Conservation (phyloP, 1,284 basidiomycete species). For the Fomitiporia mediterranea region DNA sequence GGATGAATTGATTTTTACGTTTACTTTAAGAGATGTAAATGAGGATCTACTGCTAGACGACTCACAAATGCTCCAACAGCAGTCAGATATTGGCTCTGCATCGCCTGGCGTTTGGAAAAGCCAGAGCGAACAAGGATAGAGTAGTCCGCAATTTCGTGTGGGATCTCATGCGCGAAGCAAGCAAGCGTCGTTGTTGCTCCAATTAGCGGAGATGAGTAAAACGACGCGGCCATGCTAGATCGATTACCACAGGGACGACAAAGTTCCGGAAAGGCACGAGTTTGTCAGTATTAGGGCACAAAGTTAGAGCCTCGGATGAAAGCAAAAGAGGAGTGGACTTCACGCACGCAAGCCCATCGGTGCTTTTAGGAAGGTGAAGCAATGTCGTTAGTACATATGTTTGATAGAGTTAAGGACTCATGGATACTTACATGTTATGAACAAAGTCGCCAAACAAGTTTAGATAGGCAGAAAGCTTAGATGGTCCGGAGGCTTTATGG, state of each 20-base stretch:
- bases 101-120: constrained; percentile 84
- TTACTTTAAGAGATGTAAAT: no score
- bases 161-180: constrained; percentile 89
- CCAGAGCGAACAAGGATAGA: constrained; percentile 85
- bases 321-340: neutral
- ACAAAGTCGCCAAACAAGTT: constrained; percentile 90
- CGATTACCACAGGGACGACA: neutral
- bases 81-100: constrained; percentile 87
- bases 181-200: constrained; percentile 88
- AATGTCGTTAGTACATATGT: neutral
- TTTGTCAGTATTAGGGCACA: no score
- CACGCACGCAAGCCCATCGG: constrained; percentile 79
- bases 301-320: neutral
- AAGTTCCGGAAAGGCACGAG: no score
- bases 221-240: constrained; percentile 80
- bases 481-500: constrained; percentile 41
- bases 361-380: constrained; percentile 39
- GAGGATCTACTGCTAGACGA: neutral
- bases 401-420: constrained; percentile 8
- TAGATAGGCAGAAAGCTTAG: constrained; percentile 82
- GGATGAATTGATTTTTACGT: no score
- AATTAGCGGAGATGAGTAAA: constrained; percentile 84
- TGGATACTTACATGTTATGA: constrained; percentile 66
- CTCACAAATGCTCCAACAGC: constrained; percentile 83
- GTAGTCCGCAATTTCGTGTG: constrained; percentile 90